Conservation (phyloP, 2,329 filamentous ascomycete species). For the Neurospora crassa region DNA sequence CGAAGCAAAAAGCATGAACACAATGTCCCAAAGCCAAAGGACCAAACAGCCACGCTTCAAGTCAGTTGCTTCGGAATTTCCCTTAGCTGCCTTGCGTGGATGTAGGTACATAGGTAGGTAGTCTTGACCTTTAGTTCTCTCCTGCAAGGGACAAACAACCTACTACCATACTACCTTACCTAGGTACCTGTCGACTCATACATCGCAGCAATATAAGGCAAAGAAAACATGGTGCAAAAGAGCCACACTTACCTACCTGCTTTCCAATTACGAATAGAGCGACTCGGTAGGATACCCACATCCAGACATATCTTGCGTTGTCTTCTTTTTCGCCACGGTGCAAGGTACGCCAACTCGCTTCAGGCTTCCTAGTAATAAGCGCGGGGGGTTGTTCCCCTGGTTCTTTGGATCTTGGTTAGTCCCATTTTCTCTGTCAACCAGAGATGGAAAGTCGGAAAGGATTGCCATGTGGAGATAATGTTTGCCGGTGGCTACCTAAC, state of each 20-base stretch:
- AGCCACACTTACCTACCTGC: neutral
- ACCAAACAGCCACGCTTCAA: neutral
- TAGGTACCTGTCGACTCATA: neutral
- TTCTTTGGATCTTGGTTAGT: neutral
- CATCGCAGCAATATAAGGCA: neutral
- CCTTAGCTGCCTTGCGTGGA: neutral
- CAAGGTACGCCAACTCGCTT: neutral
- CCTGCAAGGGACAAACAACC: neutral
- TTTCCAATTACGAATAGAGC: neutral
- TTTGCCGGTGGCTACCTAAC: neutral
- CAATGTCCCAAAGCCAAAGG: neutral
- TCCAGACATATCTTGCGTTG: neutral
- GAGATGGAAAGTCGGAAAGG: neutral
- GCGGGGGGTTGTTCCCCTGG: neutral
- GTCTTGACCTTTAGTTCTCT: neutral
- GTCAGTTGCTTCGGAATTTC: neutral
- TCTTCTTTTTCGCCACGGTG: neutral
- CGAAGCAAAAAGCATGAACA: too few relatives aligned
- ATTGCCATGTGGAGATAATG: neutral
- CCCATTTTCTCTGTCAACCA: neutral
- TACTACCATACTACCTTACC: too few relatives aligned
- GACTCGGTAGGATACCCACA: neutral
- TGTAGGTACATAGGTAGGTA: neutral
- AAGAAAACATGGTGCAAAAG: neutral
- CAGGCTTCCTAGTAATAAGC: neutral